Evolutionary conservation across 768 basidiomycete genomes (phyloP), one percentile per base, ranked within the genome.

Genomic region (Termitomyces sp.): DNA sequence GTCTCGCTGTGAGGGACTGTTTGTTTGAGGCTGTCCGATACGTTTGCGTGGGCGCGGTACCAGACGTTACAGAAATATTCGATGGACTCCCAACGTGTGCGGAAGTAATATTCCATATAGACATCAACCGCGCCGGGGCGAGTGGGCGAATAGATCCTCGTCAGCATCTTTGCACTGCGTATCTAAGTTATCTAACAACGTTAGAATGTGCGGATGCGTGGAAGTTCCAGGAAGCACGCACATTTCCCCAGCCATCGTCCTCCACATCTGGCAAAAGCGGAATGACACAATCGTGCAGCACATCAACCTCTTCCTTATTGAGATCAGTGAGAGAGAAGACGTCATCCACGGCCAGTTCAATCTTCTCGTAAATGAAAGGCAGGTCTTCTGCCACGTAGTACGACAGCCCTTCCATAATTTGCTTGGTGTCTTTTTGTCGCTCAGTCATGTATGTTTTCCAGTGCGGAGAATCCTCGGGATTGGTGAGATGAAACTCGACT

Each of bases 361-460:
- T 59, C 7, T 32, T 53, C 13, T 59, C 40, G 40, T 53, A 59
- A 11, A 35, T 42, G 7, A 44, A 53, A 52, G 58, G 58, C 39
- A 53, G 3, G 20, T 53, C 51, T n/a, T 45, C 33, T 9, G 39
- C 39, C 7, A 16, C 49, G 18, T 32, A 58, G 20, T 33, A 8
- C 6, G 49, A 50, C 39, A 58, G 39, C 4, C 20, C 35, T 11
- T 58, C n/a, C 11, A 7, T 40, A 4, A 58, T 15, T 2, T 51
- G 36, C 1, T 52, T 38, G 7, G 11, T 33, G 39, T 52, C 15
- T 22, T 39, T 28, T 42, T 52, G 50, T 28, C 36, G 48, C 28
- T 58, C 35, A 20, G 50, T n/a, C 50, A 39, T 18, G 35, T 58
- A 58, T 4, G 58, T 20, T 13, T 16, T 18, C 58, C 58, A 58